Evolutionary conservation across 2,329 filamentous ascomycete genomes (phyloP).

Genomic region (Chaetomiaceae sp.): DNA sequence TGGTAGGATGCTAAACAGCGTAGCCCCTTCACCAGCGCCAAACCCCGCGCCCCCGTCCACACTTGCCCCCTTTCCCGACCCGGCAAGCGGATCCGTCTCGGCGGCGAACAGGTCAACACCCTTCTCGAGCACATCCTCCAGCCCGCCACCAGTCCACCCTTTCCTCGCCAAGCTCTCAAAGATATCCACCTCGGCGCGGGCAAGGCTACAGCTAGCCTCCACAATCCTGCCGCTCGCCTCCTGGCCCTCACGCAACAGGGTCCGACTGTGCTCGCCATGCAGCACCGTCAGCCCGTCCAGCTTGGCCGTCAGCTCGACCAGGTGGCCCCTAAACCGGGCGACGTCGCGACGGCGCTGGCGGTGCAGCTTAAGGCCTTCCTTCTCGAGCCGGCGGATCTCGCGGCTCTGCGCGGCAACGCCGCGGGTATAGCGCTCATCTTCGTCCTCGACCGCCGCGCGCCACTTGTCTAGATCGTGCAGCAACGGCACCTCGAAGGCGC

Average conservation of each 20-base stretch:
- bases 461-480: slow-evolving; percentile 64
- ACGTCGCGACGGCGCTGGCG: slow-evolving; percentile 54
- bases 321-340: slow-evolving; percentile 54
- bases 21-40: slow-evolving; percentile 33
- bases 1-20: slow-evolving; percentile 59
- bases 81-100: slow-evolving; percentile 14
- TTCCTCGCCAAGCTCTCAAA: slow-evolving; percentile 61
- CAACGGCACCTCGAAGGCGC: slow-evolving; percentile 61
- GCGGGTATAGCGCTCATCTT: slow-evolving; percentile 54
- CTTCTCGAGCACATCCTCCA: slow-evolving; percentile 60
- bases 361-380: slow-evolving; percentile 58
- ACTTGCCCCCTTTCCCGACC: slow-evolving; percentile 19
- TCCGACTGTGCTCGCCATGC: slow-evolving; percentile 55
- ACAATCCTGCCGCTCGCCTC: slow-evolving; percentile 57
- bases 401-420: slow-evolving; percentile 48
- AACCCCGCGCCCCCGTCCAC: slow-evolving; percentile 30
- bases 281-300: slow-evolving; percentile 57
- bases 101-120: slow-evolving; percentile 48
- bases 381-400: slow-evolving; percentile 59
- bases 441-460: slow-evolving; percentile 57
- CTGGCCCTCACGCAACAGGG: slow-evolving; percentile 56
- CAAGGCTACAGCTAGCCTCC: slow-evolving; percentile 58
- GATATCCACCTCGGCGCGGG: slow-evolving; percentile 63
- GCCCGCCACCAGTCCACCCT: slow-evolving; percentile 60
- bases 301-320: slow-evolving; percentile 56